These are phyloP conservation scores for Leucosporidium creatinivorum DNA, from an alignment of 768 basidiomycete genomes.

Conservation along the genomic window DNA sequence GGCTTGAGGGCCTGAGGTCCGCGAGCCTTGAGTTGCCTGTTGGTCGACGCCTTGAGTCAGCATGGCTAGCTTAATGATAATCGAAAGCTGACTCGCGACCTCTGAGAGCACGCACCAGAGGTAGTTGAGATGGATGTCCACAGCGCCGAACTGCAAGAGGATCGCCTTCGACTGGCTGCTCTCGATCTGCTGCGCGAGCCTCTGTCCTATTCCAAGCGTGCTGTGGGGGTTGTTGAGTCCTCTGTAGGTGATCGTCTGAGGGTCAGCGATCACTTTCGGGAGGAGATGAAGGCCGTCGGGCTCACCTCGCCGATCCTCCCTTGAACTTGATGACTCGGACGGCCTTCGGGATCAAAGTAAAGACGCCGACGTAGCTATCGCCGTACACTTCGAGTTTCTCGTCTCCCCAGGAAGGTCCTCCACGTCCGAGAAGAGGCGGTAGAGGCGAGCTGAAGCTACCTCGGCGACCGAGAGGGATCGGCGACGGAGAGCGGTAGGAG, in stretches of 20 bases:
- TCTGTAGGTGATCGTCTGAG: not conserved
- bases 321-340: not conserved
- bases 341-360: slow-evolving; percentile 1
- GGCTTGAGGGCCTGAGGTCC: not conserved
- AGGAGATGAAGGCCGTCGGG: not conserved
- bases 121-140: slow-evolving; percentile 22
- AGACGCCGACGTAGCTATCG: slow-evolving; percentile 11
- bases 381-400: slow-evolving; percentile 7
- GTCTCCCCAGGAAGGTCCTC: too few relatives aligned
- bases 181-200: not conserved
- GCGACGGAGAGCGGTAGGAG: too few relatives aligned
- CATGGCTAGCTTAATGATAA: not conserved
- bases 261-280: not conserved
- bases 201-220: not conserved
- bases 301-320: slow-evolving; percentile 11
- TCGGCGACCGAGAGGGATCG: too few relatives aligned
- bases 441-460: too few relatives aligned
- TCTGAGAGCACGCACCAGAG: slow-evolving; percentile 10
- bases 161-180: not conserved
- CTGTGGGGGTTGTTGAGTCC: slow-evolving; percentile 19
- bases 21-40: slow-evolving; percentile 22
- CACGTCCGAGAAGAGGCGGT: too few relatives aligned
- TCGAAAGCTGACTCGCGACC: too few relatives aligned
- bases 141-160: slow-evolving; percentile 8
- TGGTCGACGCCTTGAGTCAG: too few relatives aligned